Evolutionary conservation across 331 rosid species (phyloP), one percentile per base, ranked within the genome.

Genomic region (Malus hybrid): DNA sequence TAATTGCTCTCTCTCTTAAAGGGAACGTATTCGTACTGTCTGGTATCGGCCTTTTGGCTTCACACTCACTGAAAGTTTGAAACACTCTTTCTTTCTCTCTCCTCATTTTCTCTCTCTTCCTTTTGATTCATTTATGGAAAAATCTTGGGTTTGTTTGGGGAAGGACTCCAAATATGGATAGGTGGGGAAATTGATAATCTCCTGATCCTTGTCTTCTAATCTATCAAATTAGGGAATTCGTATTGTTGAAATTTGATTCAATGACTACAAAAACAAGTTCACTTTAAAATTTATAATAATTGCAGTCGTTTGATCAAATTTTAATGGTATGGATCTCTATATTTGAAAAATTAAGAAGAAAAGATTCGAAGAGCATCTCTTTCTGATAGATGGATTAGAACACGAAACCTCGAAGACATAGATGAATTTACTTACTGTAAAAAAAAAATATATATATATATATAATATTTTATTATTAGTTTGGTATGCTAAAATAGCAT

Each of bases 21-120:
- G 67, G 3, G 57, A 60, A 69, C 70, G 77, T 73, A 39, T 39
- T 39, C 79, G 90, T 86, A 88, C 91, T 84, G 90, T 85, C 86
- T 39, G 46, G 80, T 69, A 77, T 71, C 72, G 81, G 74, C 79
- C 73, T 70, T 85, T 75, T 80, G 68, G 71, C 72, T 62, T 65
- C 24, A 1, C 72, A 29, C 77, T 3, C 69, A 61, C 59, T 10
- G 36, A 16, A 24, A 15, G 46, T 9, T 39, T 39, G 46, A 9
- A 39, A 39, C 3, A 1, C 55, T 6, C 69, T 3, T 27, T 0
- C 36, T 4, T 28, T 8, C 27, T 24, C 60, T 27, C 72, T 67
- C 70, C 1, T 72, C 18, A 16, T 24, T 6, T 5, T 32, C 27
- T 22, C 65, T 72, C 19, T 39, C 12, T 2, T 27, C 31, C 24